Evolutionary conservation across 805 yeast genomes (phyloP).

Genomic region (Candida sithepensis): DNA sequence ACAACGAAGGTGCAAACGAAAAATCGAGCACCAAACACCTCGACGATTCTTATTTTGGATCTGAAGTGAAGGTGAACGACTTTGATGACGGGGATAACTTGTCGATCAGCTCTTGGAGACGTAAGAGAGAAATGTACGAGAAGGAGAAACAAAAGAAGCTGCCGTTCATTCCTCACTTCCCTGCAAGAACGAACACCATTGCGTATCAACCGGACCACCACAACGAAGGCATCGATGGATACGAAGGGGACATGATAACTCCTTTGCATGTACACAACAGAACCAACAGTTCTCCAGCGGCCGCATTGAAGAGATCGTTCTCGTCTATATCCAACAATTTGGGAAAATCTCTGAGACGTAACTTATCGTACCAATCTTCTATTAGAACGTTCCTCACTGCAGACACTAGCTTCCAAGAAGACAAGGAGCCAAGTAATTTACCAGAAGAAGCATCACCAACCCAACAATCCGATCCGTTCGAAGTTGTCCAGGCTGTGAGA

Average conservation of each 20-base stretch:
- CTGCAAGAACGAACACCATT: slow-evolving; percentile 4
- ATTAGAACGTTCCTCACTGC: slow-evolving; percentile 24
- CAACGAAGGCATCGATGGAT: slow-evolving; percentile 16
- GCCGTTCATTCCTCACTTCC: slow-evolving; percentile 1
- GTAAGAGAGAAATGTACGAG: slow-evolving; percentile 45
- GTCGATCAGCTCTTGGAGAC: slow-evolving; percentile 51
- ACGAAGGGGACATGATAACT: slow-evolving; percentile 5
- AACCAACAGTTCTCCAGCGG: slow-evolving; percentile 13
- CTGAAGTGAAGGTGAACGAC: slow-evolving; percentile 26
- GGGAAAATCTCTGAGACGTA: slow-evolving; percentile 25
- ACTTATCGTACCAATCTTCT: slow-evolving; percentile 29
- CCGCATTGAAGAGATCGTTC: slow-evolving; percentile 23
- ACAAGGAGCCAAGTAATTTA: too few relatives aligned
- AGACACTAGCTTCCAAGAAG: slow-evolving; percentile 18
- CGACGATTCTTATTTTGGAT: slow-evolving; percentile 16
- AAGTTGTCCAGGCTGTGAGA: slow-evolving; percentile 1
- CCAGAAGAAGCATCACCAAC: too few relatives aligned
- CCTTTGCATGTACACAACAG: neutral
- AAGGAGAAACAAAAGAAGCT: slow-evolving; percentile 13
- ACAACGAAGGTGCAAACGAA: neutral
- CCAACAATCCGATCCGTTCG: neutral
- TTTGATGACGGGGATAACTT: slow-evolving; percentile 39
- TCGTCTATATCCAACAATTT: slow-evolving; percentile 27
- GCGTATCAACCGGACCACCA: slow-evolving; percentile 3
- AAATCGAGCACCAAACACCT: neutral